These are phyloP conservation scores for Porogramme epimiltina DNA, from an alignment of 1,284 basidiomycete species.

Conservation along the genomic window DNA sequence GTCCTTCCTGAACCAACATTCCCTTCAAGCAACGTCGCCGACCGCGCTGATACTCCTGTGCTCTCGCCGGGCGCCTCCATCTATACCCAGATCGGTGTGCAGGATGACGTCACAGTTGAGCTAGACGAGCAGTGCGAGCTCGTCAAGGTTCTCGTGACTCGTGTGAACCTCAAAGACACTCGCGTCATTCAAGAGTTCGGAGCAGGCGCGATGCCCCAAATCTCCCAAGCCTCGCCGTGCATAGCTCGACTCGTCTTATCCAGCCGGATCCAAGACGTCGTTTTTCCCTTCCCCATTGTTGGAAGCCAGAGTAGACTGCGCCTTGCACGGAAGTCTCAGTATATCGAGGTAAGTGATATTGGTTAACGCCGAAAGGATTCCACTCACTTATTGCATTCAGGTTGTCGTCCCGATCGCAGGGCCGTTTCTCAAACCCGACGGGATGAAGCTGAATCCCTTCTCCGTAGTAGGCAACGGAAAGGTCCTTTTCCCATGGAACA, in stretches of 20 bases:
- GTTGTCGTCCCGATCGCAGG: slow-evolving; percentile 28
- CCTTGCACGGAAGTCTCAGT: slow-evolving; percentile 53
- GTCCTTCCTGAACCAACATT: slow-evolving; percentile 28
- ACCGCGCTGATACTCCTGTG: background rate
- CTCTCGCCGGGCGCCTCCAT: slow-evolving; percentile 1
- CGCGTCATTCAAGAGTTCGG: slow-evolving; percentile 25
- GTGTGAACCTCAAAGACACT: slow-evolving; percentile 27
- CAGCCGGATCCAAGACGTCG: slow-evolving; percentile 26
- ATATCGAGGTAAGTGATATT: slow-evolving; percentile 46
- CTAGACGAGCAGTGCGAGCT: slow-evolving; percentile 37
- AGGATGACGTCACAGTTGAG: slow-evolving; percentile 20
- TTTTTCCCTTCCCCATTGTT: slow-evolving; percentile 38
- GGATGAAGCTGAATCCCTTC: slow-evolving; percentile 34
- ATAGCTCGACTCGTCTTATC: slow-evolving; percentile 33
- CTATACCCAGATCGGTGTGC: slow-evolving; percentile 2
- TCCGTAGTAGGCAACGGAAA: slow-evolving; percentile 26
- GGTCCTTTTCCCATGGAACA: slow-evolving; percentile 35
- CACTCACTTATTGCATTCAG: slow-evolving; percentile 15
- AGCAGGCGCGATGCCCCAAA: slow-evolving; percentile 19
- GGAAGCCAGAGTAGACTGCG: slow-evolving; percentile 38
- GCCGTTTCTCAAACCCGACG: slow-evolving; percentile 28
- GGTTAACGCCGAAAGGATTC: slow-evolving; percentile 16
- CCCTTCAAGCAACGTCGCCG: slow-evolving; percentile 1
- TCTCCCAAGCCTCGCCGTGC: slow-evolving; percentile 36
- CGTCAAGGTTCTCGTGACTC: slow-evolving; percentile 21